Evolutionary conservation across 805 yeast species (phyloP).

Genomic region (Hanseniaspora clermontiae): DNA sequence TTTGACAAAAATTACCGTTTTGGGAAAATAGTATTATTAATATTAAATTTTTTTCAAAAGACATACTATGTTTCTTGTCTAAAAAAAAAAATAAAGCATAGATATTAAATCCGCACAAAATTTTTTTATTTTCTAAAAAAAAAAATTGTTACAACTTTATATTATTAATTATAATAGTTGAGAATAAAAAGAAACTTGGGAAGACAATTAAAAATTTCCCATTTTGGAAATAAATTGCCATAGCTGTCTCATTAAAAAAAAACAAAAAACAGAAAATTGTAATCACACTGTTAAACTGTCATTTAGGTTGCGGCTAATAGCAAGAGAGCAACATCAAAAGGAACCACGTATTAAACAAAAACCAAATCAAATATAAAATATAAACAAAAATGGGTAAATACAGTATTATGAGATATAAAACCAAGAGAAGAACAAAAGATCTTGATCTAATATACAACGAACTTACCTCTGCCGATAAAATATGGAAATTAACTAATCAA

Average conservation of each 20-base stretch:
- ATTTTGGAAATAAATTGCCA: background rate
- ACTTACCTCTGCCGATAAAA: slow-evolving; percentile 49
- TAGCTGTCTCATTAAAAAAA: background rate
- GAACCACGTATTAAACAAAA: background rate
- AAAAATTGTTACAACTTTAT: background rate
- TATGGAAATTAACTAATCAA: slow-evolving; percentile 59
- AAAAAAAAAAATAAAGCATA: background rate
- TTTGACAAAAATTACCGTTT: background rate
- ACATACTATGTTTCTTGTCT: background rate
- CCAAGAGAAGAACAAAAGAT: slow-evolving; percentile 77
- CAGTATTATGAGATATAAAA: slow-evolving; percentile 74
- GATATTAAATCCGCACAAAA: background rate
- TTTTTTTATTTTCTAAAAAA: too few species aligned
- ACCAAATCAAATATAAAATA: slow-evolving; percentile 1
- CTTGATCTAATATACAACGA: slow-evolving; percentile 74
- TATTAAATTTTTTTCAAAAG: too few species aligned
- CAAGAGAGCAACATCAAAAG: background rate
- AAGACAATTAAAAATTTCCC: background rate
- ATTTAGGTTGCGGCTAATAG: background rate
- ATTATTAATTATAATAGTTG: too few species aligned
- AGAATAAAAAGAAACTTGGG: background rate
- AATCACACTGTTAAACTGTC: background rate
- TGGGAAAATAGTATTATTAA: background rate
- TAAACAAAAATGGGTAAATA: slow-evolving; percentile 61
- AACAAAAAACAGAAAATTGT: background rate